Conservation (phyloP, 2,329 filamentous ascomycete genomes). For the Xylaria hypoxylon region DNA sequence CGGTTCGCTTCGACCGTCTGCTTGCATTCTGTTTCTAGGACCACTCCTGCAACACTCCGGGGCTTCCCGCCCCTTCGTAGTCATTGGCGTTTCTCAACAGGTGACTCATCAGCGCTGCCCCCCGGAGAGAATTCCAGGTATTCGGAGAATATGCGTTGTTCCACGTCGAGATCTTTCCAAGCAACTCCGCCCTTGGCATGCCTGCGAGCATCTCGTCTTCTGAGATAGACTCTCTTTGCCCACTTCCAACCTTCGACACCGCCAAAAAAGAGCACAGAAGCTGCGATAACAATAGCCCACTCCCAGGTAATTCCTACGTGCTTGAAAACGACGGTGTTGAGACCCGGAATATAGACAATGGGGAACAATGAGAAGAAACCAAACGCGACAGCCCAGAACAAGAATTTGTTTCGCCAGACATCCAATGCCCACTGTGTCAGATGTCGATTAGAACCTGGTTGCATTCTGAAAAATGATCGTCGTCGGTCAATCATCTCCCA, state of each 20-base stretch:
- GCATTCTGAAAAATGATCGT: constrained; percentile 80
- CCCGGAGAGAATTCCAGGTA: constrained; percentile 46
- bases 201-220: constrained; percentile 40
- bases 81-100: constrained; percentile 40
- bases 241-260: constrained; percentile 72
- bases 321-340: constrained; percentile 70
- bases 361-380: constrained; percentile 64
- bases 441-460: constrained; percentile 69
- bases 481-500: constrained; percentile 83
- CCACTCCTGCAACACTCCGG: constrained; percentile 7
- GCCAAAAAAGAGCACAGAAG: constrained; percentile 65
- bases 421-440: constrained; percentile 75
- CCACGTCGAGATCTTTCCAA: constrained; percentile 56
- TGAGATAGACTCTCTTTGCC: constrained; percentile 62
- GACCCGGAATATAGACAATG: constrained; percentile 68
- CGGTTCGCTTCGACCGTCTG: neutral
- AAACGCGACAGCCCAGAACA: constrained; percentile 71
- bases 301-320: constrained; percentile 72
- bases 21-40: constrained; percentile 3
- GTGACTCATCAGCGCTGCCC: constrained; percentile 15
- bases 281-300: constrained; percentile 70
- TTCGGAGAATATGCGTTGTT: constrained; percentile 56
- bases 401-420: constrained; percentile 78
- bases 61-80: constrained; percentile 45
- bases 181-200: constrained; percentile 43